Base-by-base conservation (phyloP, 2,329 filamentous ascomycete genomes). In the Talaromyces piceae region DNA sequence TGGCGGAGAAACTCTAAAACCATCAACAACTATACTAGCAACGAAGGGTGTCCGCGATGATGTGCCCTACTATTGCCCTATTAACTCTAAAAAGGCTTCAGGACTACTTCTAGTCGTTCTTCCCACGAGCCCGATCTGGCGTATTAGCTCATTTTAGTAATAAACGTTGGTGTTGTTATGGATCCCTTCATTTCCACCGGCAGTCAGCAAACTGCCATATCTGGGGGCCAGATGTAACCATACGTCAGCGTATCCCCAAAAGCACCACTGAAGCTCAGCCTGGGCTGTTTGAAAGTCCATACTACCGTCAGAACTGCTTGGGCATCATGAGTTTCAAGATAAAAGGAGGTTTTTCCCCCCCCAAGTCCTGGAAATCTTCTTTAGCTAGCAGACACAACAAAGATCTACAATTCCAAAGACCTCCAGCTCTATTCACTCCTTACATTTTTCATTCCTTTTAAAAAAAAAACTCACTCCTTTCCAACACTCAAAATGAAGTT, bases 171-270 rank as follows among this genome's bases (percentile, higher is more conserved):
- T 41, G 37, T 41, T 41, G 7, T 37, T 12, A 16, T 20, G 39
- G 39, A 8, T 6, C 23, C 39, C 11, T 43, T 43, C 39, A 37
- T 37, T 37, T 37, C 22, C n/a, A n/a, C n/a, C 26, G 11, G 33
- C 7, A 46, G 49, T 51, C 49, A 51, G 49, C 49, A 51, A 45
- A 30, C 33, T 18, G 3, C 23, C 20, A 4, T 9, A 37, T 25
- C 41, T 46, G 49, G 49, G 49, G 49, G 49, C 49, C 49, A 41
- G 25, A 51, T 51, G 49, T 46, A 51, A 51, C 49, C 31, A 39
- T 51, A 25, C 18, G 39, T 43, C 39, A 43, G 39, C 39, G 13
- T 25, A 20, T 7, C 13, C 5, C 9, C 12, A 20, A 25, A 41
- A 11, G 22, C 39, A 22, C 16, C 31, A 41, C 20, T 25, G 12